Evolutionary conservation across 305 asterid genomes (phyloP).

Genomic region (Salvia sclarea): DNA sequence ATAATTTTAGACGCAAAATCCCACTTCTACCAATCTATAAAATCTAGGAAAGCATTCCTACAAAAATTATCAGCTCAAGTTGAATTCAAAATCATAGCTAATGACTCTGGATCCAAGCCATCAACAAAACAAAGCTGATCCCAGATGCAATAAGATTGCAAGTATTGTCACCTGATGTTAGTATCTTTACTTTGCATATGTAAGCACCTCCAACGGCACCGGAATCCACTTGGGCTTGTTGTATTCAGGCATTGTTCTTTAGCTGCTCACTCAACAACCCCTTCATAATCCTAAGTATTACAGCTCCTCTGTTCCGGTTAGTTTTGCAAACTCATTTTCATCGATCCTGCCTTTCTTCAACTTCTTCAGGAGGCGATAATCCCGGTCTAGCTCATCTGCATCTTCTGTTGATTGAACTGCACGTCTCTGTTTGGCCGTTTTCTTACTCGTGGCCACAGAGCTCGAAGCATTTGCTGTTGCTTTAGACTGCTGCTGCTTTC

Average conservation of each 20-base stretch:
- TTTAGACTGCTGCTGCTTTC: slow-evolving; percentile 48
- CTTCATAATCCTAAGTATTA: slow-evolving; percentile 22
- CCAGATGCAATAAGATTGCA: slow-evolving; percentile 1
- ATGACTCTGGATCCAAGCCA: neutral
- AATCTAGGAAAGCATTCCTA: neutral
- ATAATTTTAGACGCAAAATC: neutral
- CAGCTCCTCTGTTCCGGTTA: slow-evolving; percentile 83
- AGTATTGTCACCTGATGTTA: neutral
- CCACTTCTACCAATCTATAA: neutral
- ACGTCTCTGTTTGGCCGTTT: slow-evolving; percentile 85
- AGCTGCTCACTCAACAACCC: neutral
- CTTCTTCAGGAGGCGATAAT: slow-evolving; percentile 77
- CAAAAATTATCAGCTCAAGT: slow-evolving; percentile 17
- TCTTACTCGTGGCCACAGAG: slow-evolving; percentile 52
- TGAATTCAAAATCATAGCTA: neutral
- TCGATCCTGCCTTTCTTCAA: slow-evolving; percentile 70
- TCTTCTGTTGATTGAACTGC: slow-evolving; percentile 80
- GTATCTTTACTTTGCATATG: neutral
- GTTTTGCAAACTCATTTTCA: slow-evolving; percentile 70
- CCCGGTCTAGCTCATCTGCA: slow-evolving; percentile 78
- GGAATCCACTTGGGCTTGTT: neutral
- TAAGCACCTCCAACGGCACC: neutral
- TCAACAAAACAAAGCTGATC: neutral
- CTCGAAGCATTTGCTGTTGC: slow-evolving; percentile 37
- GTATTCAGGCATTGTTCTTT: neutral